Evolutionary conservation across 1,284 basidiomycete species (phyloP).

Genomic region (Pseudozyma flocculosa): DNA sequence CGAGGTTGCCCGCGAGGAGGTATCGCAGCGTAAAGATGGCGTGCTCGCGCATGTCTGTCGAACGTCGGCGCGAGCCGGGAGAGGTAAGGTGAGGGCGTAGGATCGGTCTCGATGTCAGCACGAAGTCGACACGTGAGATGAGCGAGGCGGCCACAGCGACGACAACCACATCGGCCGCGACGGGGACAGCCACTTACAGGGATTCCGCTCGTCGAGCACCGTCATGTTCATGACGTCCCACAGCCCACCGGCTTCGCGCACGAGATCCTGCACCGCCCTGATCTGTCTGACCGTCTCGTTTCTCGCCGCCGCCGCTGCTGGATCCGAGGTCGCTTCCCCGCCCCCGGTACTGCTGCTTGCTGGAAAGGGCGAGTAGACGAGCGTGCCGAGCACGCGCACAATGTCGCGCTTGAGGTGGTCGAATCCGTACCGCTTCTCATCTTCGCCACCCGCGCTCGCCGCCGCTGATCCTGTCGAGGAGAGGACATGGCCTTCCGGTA

Average conservation of each 20-base stretch:
- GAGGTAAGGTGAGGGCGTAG: background rate
- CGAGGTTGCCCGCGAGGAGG: conserved; percentile 39
- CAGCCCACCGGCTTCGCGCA: conserved; percentile 44
- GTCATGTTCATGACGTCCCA: conserved; percentile 51
- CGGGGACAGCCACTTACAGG: too few species aligned
- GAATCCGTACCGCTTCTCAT: conserved; percentile 15
- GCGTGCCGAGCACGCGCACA: conserved; percentile 36
- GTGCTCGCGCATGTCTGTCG: conserved; percentile 51
- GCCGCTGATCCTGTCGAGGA: conserved; percentile 19
- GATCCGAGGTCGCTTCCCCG: background rate
- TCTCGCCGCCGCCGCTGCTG: background rate
- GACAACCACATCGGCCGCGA: too few species aligned
- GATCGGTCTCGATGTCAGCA: too few species aligned
- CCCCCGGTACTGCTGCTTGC: background rate
- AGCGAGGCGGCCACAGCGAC: too few species aligned
- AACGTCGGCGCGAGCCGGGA: background rate
- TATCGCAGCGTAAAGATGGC: conserved; percentile 52
- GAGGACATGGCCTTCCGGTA: conserved; percentile 31
- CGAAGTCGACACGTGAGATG: too few species aligned
- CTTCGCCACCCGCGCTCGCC: conserved; percentile 3
- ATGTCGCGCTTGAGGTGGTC: conserved; percentile 46
- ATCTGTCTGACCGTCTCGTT: conserved; percentile 7
- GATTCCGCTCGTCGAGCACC: conserved; percentile 48
- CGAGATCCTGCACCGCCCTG: conserved; percentile 40
- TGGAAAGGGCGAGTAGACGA: conserved; percentile 17